These are phyloP conservation scores for Hygrophila difformis DNA, from an alignment of 257 asterid genomes.

Conservation along the genomic window DNA sequence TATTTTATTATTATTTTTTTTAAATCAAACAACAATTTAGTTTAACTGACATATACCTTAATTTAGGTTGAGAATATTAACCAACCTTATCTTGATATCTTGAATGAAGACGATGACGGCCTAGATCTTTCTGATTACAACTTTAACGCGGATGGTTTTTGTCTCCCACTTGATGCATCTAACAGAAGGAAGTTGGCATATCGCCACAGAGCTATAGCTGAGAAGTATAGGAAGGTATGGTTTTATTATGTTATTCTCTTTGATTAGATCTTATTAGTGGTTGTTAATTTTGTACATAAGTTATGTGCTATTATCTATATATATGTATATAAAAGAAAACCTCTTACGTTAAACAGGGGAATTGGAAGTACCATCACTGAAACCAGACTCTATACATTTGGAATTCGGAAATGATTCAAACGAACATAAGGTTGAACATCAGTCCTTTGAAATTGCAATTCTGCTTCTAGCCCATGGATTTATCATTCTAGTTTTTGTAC, in stretches of 20 bases:
- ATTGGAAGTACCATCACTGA: not conserved
- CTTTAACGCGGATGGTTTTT: constrained; percentile 60
- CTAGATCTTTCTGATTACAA: constrained; percentile 61
- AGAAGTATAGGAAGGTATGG: constrained; percentile 70
- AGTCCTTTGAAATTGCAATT: not conserved
- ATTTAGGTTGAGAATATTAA: constrained; percentile 69
- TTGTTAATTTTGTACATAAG: not conserved
- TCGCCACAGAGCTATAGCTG: constrained; percentile 59
- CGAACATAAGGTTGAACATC: not conserved
- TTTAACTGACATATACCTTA: constrained; percentile 16
- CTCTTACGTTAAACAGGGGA: no score
- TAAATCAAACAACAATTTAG: no score
- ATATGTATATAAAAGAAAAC: no score
- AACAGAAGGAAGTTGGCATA: constrained; percentile 73
- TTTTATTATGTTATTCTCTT: constrained; percentile 7
- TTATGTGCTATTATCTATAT: not conserved
- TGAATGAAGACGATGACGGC: constrained; percentile 63
- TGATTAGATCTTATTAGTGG: not conserved
- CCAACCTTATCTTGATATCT: constrained; percentile 68
- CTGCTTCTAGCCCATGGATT: not conserved
- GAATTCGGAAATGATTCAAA: no score
- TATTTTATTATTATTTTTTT: no score
- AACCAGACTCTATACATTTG: not conserved
- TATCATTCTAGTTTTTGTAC: not conserved
- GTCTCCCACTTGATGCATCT: constrained; percentile 46